Conservation (phyloP, 2,329 filamentous ascomycete genomes). For the Daldinia sp. region DNA sequence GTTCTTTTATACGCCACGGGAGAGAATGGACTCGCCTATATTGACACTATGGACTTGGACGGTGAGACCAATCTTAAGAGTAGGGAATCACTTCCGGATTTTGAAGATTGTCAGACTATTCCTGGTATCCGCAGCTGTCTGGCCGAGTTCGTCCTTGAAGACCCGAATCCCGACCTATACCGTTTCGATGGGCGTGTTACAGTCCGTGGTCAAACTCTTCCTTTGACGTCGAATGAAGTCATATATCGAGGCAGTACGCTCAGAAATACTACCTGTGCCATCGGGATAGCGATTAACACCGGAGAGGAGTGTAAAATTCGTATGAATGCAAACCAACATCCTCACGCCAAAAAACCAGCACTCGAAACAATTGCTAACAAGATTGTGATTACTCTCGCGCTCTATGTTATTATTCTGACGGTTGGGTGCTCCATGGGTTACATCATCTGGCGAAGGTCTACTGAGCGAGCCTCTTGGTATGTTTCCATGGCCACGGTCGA, state of each 20-base stretch:
- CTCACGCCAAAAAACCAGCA: slow-evolving; percentile 81
- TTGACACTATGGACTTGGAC: slow-evolving; percentile 85
- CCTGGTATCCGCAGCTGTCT: slow-evolving; percentile 61
- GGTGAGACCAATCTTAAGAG: slow-evolving; percentile 85
- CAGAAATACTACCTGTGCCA: slow-evolving; percentile 72
- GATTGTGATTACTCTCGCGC: slow-evolving; percentile 81
- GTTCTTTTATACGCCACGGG: slow-evolving; percentile 80
- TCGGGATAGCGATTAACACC: slow-evolving; percentile 87
- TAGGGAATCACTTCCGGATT: slow-evolving; percentile 71
- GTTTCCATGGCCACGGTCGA: slow-evolving; percentile 73
- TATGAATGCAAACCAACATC: slow-evolving; percentile 91
- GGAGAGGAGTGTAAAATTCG: slow-evolving; percentile 92
- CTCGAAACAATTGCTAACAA: slow-evolving; percentile 80
- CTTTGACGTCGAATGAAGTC: slow-evolving; percentile 82
- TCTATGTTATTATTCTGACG: slow-evolving; percentile 80
- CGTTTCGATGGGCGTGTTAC: slow-evolving; percentile 76
- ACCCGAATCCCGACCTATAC: slow-evolving; percentile 81
- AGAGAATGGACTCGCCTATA: slow-evolving; percentile 80
- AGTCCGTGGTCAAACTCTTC: slow-evolving; percentile 64
- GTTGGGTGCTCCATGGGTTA: slow-evolving; percentile 86
- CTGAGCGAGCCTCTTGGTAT: slow-evolving; percentile 79
- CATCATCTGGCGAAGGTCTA: slow-evolving; percentile 73
- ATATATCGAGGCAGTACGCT: slow-evolving; percentile 87
- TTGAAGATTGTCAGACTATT: slow-evolving; percentile 65
- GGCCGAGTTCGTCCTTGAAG: slow-evolving; percentile 75